Percentiles rank a stretch among this genome's conserved stretches.
Evolutionary conservation across 306 rosid genomes (phyloP).

Genomic region (Malus sieversii): DNA sequence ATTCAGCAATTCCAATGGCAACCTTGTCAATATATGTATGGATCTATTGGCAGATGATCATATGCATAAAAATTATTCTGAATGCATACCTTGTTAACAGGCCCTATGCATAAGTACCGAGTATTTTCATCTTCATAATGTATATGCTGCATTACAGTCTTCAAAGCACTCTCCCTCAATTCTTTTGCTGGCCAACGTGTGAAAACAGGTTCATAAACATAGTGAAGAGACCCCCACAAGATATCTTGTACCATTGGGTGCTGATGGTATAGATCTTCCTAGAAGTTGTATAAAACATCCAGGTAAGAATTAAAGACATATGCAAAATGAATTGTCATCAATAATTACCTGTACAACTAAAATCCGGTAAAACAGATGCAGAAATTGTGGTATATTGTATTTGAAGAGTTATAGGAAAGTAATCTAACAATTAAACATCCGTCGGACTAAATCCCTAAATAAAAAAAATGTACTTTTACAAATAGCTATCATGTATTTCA

Average conservation of each 20-base stretch:
- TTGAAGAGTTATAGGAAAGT: neutral
- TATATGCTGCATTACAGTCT: conserved; percentile 49
- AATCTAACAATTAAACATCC: neutral
- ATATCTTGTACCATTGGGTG: conserved; percentile 80
- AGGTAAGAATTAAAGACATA: neutral
- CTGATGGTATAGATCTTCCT: conserved; percentile 89
- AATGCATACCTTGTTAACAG: conserved; percentile 72
- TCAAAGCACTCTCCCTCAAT: conserved; percentile 66
- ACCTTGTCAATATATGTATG: neutral
- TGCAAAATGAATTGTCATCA: neutral
- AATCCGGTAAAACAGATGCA: neutral
- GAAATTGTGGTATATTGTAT: neutral
- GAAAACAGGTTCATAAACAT: conserved; percentile 56
- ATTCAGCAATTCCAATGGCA: neutral
- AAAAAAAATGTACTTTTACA: neutral
- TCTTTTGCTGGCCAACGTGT: conserved; percentile 73
- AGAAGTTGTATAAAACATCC: conserved; percentile 10
- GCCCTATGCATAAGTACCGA: conserved; percentile 85
- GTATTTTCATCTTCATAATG: conserved; percentile 93
- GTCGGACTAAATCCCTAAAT: neutral
- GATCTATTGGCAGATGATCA: neutral
- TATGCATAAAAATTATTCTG: neutral
- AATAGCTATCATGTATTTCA: neutral
- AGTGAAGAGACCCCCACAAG: conserved; percentile 66
- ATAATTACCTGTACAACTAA: neutral